These are phyloP conservation scores for Diaporthe caulivora DNA, from an alignment of 2,329 filamentous ascomycete species.

Conservation along the genomic window DNA sequence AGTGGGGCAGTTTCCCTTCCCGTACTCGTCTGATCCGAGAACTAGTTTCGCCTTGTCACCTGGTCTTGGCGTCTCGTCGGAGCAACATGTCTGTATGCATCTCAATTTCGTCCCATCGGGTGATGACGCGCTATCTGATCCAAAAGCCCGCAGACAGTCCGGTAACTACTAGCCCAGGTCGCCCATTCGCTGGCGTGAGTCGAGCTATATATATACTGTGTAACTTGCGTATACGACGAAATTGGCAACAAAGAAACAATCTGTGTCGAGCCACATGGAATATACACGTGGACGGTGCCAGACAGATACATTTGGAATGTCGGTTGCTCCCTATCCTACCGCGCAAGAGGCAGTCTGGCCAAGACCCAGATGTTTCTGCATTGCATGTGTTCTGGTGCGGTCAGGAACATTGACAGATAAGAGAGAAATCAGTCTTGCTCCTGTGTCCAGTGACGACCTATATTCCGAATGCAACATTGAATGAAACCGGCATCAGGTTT, in stretches of 20 bases:
- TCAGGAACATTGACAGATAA: not conserved
- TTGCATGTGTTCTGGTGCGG: not conserved
- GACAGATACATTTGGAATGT: not conserved
- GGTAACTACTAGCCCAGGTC: not conserved
- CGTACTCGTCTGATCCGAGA: conserved; percentile 24
- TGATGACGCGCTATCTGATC: conserved; percentile 27
- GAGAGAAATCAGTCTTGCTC: not conserved
- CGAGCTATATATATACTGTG: not conserved
- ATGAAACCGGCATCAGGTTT: not conserved
- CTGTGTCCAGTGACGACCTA: not conserved
- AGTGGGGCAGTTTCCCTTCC: conserved; percentile 2
- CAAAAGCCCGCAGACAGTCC: conserved; percentile 1
- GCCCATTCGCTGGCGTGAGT: not conserved
- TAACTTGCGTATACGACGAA: conserved; percentile 18
- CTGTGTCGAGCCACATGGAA: not conserved
- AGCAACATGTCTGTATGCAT: not conserved
- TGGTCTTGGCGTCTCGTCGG: conserved; percentile 24
- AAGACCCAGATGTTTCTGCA: not conserved
- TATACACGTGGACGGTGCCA: conserved; percentile 1
- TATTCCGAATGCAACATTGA: not conserved
- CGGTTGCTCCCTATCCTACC: not conserved
- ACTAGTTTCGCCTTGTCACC: conserved; percentile 23
- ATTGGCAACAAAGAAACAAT: not conserved
- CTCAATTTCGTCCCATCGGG: conserved; percentile 6
- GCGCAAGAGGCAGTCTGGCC: not conserved